Evolutionary conservation across 306 rosid species (phyloP).

Genomic region (Malus sylvestris): DNA sequence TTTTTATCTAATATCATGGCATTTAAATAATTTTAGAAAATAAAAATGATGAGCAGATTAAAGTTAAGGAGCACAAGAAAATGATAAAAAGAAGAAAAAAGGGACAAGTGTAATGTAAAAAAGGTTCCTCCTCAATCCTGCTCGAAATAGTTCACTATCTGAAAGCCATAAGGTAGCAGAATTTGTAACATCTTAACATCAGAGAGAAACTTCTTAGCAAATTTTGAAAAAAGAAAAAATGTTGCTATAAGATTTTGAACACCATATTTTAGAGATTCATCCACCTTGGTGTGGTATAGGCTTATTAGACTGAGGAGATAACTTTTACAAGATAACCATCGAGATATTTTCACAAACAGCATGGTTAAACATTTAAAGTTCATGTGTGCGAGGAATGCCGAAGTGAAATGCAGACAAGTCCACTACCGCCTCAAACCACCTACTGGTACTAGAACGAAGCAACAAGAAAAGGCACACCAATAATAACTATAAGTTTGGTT

Average conservation of each 20-base stretch:
- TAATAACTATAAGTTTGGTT: not conserved
- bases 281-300: not conserved
- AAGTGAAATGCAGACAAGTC: not conserved
- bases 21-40: conserved; percentile 8
- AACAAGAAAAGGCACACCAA: not conserved
- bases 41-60: not conserved
- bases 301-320: not conserved
- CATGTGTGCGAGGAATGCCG: too few relatives aligned
- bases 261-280: not conserved
- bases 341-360: too few relatives aligned
- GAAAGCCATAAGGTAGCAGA: not conserved
- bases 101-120: not conserved
- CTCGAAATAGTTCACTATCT: not conserved
- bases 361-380: too few relatives aligned
- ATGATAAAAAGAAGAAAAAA: not conserved
- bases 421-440: not conserved
- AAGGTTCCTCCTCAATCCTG: not conserved
- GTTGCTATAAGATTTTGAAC: not conserved
- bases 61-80: not conserved
- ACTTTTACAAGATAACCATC: too few relatives aligned
- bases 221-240: not conserved
- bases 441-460: not conserved
- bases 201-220: not conserved
- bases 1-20: conserved; percentile 51
- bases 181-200: not conserved